Base-by-base conservation (phyloP, 176 grass and related monocot species). In the Eragrostis nindensis region DNA sequence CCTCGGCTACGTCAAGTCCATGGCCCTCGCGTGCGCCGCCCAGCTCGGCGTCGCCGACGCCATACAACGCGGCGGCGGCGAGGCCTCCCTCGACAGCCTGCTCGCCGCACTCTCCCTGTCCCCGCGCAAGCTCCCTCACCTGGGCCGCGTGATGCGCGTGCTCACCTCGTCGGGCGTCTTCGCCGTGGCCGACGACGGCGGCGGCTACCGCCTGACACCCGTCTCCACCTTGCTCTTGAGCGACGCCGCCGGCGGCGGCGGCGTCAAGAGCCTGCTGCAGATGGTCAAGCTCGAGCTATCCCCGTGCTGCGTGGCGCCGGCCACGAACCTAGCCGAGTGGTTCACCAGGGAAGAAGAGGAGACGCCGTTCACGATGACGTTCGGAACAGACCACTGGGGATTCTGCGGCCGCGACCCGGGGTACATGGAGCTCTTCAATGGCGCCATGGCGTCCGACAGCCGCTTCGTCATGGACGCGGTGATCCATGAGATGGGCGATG, bases 21-120 rank as follows among this genome's bases (percentile, higher is more conserved):
- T 81, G 83, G 77, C 80, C 12, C 45, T 92, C 39, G 62, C 39
- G 18, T 84, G 83, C 68, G 90, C 39, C 6, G 50, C 86, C 3
- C 55, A 84, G 38, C 87, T 92, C 8, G 62, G 90, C 62, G 47
- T 89, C 39, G 44, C 83, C 1, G 83, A 84, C 29, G 79, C 75
- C 19, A 89, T 92, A 70, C 66, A 70, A 54, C 16, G 59, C 63
- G 18, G 70, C n/a, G 86, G 83, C 26, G 67, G 84, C 26, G 11
- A 36, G 0, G 50, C 39, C 24, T 71, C 79, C 53, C 38, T 92
- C 3, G 48, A 44, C 27, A 14, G 46, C 21, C 48, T 89, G 19
- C 73, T 52, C 74, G n/a, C 74, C 9, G 65, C 60, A 19, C 69
- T 85, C 68, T 41, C 75, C 7, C 60, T 87, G 41, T 36, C 62